Percentiles rank a stretch among this genome's conserved stretches.
These are phyloP conservation scores for Pseudisothecium myosuroides DNA, from an alignment of 225 moss, liverwort and hornwort genomes.

Conservation along the genomic window DNA sequence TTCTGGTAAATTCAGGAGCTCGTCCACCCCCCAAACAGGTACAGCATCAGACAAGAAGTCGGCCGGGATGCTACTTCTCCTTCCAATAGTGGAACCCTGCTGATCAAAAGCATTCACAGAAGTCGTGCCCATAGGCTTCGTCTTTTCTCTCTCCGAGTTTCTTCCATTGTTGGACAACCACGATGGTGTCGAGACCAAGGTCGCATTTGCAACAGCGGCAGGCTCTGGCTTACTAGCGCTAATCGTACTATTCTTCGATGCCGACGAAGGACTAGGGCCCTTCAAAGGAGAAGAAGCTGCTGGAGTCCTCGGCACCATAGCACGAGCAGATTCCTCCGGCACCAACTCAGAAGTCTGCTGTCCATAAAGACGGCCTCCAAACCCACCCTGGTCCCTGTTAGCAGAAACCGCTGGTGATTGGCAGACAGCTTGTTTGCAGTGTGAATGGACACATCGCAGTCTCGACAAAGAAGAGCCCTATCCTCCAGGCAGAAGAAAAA, in stretches of 20 bases:
- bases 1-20: conserved; percentile 75
- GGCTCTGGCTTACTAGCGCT: background rate
- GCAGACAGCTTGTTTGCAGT: conserved; percentile 58
- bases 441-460: conserved; percentile 91
- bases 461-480: conserved; percentile 83
- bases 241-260: background rate
- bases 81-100: conserved; percentile 5
- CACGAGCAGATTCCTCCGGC: conserved; percentile 19
- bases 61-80: conserved; percentile 53
- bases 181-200: background rate
- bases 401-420: conserved; percentile 71
- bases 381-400: conserved; percentile 73
- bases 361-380: conserved; percentile 45
- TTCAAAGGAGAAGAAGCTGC: background rate
- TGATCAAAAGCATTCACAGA: background rate
- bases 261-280: background rate
- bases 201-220: background rate
- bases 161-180: conserved; percentile 11
- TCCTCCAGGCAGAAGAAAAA: conserved; percentile 92
- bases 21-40: conserved; percentile 65
- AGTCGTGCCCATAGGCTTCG: background rate
- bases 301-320: background rate
- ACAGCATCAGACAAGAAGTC: conserved; percentile 54
- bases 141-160: conserved; percentile 1
- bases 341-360: conserved; percentile 10